Percentiles rank a stretch among this genome's conserved stretches.
Conservation (phyloP, 2,329 filamentous ascomycete species). For the Diaporthe longicolla region DNA sequence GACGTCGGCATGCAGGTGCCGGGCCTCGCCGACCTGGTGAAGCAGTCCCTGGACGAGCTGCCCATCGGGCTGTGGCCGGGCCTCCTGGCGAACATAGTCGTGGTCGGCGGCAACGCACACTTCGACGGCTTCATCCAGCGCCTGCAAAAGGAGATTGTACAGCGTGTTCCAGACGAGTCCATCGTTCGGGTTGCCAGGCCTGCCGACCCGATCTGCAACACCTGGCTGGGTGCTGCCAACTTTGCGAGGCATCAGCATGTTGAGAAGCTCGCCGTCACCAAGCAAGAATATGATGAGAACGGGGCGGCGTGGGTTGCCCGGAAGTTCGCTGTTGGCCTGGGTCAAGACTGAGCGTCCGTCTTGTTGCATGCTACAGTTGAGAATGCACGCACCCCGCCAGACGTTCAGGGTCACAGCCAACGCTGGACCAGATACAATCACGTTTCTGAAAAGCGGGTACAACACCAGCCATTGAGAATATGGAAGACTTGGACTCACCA, state of each 20-base stretch:
- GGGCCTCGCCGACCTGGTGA: slow-evolving; percentile 85
- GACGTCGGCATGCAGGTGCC: slow-evolving; percentile 89
- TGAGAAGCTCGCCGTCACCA: slow-evolving; percentile 80
- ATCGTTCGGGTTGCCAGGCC: slow-evolving; percentile 80
- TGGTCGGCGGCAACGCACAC: slow-evolving; percentile 88
- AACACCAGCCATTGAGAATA: background rate
- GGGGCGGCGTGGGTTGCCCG: slow-evolving; percentile 81
- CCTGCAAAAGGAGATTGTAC: slow-evolving; percentile 80
- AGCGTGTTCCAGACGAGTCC: slow-evolving; percentile 81
- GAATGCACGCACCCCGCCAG: background rate
- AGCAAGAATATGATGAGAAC: slow-evolving; percentile 90
- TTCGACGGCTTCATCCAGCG: slow-evolving; percentile 87
- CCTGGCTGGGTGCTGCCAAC: slow-evolving; percentile 87
- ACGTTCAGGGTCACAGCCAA: no score
- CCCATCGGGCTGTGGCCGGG: slow-evolving; percentile 88
- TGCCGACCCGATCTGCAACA: slow-evolving; percentile 81
- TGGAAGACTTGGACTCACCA: background rate
- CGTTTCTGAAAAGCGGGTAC: no score
- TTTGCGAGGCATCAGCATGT: slow-evolving; percentile 80
- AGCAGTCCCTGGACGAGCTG: slow-evolving; percentile 81
- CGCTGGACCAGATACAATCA: no score
- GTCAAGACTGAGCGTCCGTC: slow-evolving; percentile 43
- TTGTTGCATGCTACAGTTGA: background rate
- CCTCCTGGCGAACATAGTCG: slow-evolving; percentile 87
- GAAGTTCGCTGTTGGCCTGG: slow-evolving; percentile 70